Evolutionary conservation across 805 yeast species (phyloP).

Genomic region (Yamadazyma laniorum): DNA sequence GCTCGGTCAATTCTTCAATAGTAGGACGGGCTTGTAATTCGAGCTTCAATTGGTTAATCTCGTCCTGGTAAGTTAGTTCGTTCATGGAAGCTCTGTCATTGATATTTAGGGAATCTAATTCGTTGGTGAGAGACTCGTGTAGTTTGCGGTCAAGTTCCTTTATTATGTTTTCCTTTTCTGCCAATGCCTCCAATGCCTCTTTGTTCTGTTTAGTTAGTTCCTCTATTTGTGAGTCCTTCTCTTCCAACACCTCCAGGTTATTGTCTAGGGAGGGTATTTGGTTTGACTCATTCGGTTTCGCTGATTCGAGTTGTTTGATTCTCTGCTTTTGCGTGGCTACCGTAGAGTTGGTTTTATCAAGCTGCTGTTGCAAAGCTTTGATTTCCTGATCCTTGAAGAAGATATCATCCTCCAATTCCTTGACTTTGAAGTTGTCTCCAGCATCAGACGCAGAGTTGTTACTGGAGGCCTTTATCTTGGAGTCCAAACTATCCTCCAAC

Average conservation of each 20-base stretch:
- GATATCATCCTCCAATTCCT: slow-evolving; percentile 11
- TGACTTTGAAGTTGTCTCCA: not conserved
- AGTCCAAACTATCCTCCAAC: slow-evolving; percentile 7
- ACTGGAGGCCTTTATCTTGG: slow-evolving; percentile 4
- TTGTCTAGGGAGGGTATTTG: not conserved
- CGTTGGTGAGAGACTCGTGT: slow-evolving; percentile 12
- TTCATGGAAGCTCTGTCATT: slow-evolving; percentile 14
- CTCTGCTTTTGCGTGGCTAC: slow-evolving; percentile 12
- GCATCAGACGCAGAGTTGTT: not conserved
- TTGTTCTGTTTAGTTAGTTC: not conserved
- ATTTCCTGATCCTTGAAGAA: slow-evolving; percentile 16
- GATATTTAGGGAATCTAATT: slow-evolving; percentile 13
- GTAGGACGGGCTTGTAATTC: slow-evolving; percentile 41
- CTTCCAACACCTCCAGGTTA: not conserved
- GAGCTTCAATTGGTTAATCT: slow-evolving; percentile 27
- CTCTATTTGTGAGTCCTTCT: not conserved
- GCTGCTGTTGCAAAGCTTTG: slow-evolving; percentile 16
- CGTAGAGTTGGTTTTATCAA: slow-evolving; percentile 11
- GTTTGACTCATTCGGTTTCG: not conserved
- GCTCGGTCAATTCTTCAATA: slow-evolving; percentile 40
- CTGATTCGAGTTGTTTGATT: slow-evolving; percentile 8
- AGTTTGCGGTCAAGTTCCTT: slow-evolving; percentile 13
- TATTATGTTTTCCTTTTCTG: slow-evolving; percentile 8
- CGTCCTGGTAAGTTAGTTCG: slow-evolving; percentile 13
- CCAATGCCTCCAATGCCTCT: not conserved